Evolutionary conservation across 768 basidiomycete genomes (phyloP).

Genomic region (Paxillus ammoniavirescens): DNA sequence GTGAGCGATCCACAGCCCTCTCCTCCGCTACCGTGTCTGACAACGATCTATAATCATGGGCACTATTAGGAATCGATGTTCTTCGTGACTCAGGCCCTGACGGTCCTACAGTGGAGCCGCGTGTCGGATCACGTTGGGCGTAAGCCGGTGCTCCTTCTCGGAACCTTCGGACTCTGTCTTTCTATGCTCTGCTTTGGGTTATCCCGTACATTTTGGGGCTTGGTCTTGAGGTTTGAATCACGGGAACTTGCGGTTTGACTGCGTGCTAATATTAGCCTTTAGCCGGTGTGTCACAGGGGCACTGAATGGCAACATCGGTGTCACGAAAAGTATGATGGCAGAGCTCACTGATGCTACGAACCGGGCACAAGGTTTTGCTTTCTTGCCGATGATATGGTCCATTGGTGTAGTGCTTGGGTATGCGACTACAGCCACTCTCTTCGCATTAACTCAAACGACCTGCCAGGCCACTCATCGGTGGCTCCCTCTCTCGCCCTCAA

Average conservation of each 20-base stretch:
- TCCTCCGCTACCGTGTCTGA: not conserved
- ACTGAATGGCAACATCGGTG: slow-evolving; percentile 62
- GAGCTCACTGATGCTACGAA: slow-evolving; percentile 49
- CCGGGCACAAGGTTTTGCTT: slow-evolving; percentile 19
- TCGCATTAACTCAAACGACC: not conserved
- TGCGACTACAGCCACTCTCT: slow-evolving; percentile 1
- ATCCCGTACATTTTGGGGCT: slow-evolving; percentile 63
- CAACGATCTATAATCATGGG: not conserved
- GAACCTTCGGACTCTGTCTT: slow-evolving; percentile 57
- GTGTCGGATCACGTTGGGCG: slow-evolving; percentile 69
- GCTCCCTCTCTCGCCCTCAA: slow-evolving; percentile 51
- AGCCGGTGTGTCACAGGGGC: slow-evolving; percentile 57
- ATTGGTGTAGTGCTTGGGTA: slow-evolving; percentile 33
- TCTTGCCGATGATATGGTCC: slow-evolving; percentile 17
- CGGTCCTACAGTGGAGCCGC: slow-evolving; percentile 72
- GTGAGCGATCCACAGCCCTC: slow-evolving; percentile 33
- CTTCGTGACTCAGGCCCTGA: slow-evolving; percentile 67
- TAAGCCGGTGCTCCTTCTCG: slow-evolving; percentile 68
- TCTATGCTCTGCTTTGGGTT: slow-evolving; percentile 75
- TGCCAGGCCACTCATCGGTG: slow-evolving; percentile 43
- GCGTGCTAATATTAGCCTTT: not conserved
- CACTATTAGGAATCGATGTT: slow-evolving; percentile 65
- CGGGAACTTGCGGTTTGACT: no score
- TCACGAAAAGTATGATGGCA: slow-evolving; percentile 65
- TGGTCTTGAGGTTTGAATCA: slow-evolving; percentile 40